Evolutionary conservation across 2,329 filamentous ascomycete genomes (phyloP).

Genomic region (Fusarium miscanthi): DNA sequence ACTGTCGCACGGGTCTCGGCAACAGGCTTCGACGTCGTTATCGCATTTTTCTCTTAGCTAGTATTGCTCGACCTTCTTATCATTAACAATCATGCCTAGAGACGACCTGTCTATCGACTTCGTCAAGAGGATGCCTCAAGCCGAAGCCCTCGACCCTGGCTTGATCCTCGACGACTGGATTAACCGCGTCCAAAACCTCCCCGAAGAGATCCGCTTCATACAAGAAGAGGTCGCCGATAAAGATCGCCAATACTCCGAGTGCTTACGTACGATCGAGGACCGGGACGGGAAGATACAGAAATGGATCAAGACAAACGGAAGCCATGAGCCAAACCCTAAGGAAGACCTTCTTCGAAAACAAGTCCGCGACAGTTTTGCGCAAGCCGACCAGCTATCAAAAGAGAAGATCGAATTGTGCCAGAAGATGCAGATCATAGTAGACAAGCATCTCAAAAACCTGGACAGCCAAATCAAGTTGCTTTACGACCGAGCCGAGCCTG

Average conservation of each 20-base stretch:
- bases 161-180: conserved; percentile 83
- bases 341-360: conserved; percentile 75
- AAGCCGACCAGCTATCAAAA: conserved; percentile 75
- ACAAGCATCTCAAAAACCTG: conserved; percentile 71
- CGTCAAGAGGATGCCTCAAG: conserved; percentile 72
- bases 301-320: conserved; percentile 82
- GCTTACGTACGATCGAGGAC: conserved; percentile 74
- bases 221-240: conserved; percentile 87
- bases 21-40: conserved; percentile 34
- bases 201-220: conserved; percentile 84
- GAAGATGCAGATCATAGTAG: conserved; percentile 69
- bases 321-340: conserved; percentile 78
- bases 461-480: conserved; percentile 72
- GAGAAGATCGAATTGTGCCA: conserved; percentile 79
- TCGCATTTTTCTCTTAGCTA: conserved; percentile 37
- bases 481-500: conserved; percentile 70
- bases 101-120: conserved; percentile 79
- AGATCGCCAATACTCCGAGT: conserved; percentile 77
- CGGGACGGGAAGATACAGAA: conserved; percentile 82
- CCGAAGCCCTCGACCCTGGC: conserved; percentile 71
- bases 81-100: conserved; percentile 77
- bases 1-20: conserved; percentile 32
- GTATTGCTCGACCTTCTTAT: conserved; percentile 43
- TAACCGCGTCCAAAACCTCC: conserved; percentile 79
- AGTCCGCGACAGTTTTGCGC: conserved; percentile 75